A percentile compares a stretch with the other conserved stretches of the same genome.
Evolutionary conservation across 805 yeast species (phyloP).

Genomic region (Pichia ethanolica): DNA sequence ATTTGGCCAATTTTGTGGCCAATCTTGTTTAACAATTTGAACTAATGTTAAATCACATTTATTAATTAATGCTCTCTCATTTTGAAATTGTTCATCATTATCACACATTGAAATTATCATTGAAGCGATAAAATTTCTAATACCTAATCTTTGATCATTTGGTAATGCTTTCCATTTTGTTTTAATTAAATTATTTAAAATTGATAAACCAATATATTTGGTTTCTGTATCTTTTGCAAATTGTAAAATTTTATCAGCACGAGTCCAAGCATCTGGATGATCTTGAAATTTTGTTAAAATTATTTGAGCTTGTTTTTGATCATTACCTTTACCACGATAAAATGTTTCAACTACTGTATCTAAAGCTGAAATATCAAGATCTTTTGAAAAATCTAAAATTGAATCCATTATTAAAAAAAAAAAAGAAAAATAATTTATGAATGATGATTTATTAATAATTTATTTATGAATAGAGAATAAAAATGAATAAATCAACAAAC

Average conservation of each 20-base stretch:
- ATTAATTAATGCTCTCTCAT: constrained; percentile 77
- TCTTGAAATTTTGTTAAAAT: constrained; percentile 79
- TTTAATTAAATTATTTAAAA: constrained; percentile 81
- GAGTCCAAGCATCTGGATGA: constrained; percentile 92
- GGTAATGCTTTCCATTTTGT: constrained; percentile 94
- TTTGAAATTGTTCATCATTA: constrained; percentile 61
- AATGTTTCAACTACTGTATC: constrained; percentile 84
- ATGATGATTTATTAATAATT: no score
- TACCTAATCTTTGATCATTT: constrained; percentile 81
- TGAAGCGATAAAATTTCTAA: constrained; percentile 86
- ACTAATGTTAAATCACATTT: constrained; percentile 92
- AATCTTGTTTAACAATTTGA: constrained; percentile 91
- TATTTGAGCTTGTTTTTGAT: constrained; percentile 64
- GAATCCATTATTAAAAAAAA: constrained; percentile 54
- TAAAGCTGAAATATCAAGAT: constrained; percentile 68
- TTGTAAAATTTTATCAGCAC: constrained; percentile 83
- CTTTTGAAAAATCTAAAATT: constrained; percentile 78
- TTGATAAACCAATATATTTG: constrained; percentile 85
- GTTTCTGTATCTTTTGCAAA: constrained; percentile 74
- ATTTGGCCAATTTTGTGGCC: constrained; percentile 99
- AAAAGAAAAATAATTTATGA: no score
- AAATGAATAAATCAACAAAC: no score
- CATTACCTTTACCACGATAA: constrained; percentile 71
- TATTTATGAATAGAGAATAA: no score
- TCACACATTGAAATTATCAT: constrained; percentile 91